Conservation (phyloP, 2,329 filamentous ascomycete species). For the Ophiosphaerella korrae region DNA sequence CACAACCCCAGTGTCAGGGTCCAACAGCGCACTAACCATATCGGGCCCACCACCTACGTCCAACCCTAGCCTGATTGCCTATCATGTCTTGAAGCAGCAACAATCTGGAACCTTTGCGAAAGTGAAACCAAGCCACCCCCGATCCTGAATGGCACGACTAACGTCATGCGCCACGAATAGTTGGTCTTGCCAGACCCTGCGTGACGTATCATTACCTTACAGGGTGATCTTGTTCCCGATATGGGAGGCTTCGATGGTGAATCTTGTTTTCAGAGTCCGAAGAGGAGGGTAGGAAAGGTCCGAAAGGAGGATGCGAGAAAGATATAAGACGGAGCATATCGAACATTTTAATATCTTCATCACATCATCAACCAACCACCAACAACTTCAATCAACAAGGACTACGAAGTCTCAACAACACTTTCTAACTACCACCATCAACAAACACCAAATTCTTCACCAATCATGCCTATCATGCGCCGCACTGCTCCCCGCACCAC, state of each 20-base stretch:
- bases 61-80: slow-evolving; percentile 13
- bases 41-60: neutral
- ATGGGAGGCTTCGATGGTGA: slow-evolving; percentile 13
- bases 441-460: slow-evolving; percentile 6
- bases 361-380: neutral
- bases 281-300: slow-evolving; percentile 1
- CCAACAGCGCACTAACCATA: neutral
- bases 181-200: slow-evolving; percentile 23
- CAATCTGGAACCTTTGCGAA: slow-evolving; percentile 8
- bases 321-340: slow-evolving; percentile 13
- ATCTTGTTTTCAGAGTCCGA: slow-evolving; percentile 27
- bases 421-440: slow-evolving; percentile 4
- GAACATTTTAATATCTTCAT: neutral
- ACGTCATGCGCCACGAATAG: slow-evolving; percentile 24
- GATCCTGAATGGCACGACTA: slow-evolving; percentile 4
- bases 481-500: slow-evolving; percentile 34
- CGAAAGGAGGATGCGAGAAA: neutral
- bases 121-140: slow-evolving; percentile 17
- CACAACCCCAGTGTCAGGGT: slow-evolving; percentile 3
- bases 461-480: slow-evolving; percentile 38
- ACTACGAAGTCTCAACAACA: neutral
- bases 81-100: slow-evolving; percentile 12
- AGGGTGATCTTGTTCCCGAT: slow-evolving; percentile 13
- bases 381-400: slow-evolving; percentile 1
- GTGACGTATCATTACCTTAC: slow-evolving; percentile 27